phyloP scores from a whole-genome alignment of 2,329 filamentous ascomycete genomes.

The Talaromyces sp. region DNA sequence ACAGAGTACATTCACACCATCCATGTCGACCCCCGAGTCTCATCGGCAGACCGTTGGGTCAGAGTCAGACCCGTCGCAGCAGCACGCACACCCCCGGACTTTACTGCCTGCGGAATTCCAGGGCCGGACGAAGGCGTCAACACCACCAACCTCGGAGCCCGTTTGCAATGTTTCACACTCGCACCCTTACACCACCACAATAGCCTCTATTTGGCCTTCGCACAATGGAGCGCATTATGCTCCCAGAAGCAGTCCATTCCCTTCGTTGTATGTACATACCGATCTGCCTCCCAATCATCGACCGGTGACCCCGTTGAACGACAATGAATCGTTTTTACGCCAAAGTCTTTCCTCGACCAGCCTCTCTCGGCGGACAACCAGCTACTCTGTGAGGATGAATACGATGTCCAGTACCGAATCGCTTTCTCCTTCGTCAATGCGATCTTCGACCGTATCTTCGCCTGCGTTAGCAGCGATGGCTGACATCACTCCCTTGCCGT shows the following conservation, averaged over 20 bases:
- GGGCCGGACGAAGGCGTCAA: constrained; percentile 9
- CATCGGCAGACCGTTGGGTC: constrained; percentile 18
- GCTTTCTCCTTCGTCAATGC: constrained; percentile 57
- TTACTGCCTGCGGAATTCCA: constrained; percentile 9
- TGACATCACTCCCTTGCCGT: constrained; percentile 74
- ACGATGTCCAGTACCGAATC: constrained; percentile 42
- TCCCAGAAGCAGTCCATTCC: constrained; percentile 20
- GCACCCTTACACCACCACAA: background rate
- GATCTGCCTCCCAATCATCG: constrained; percentile 25
- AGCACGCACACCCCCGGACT: constrained; percentile 4
- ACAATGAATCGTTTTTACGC: constrained; percentile 35
- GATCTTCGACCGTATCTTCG: constrained; percentile 61
- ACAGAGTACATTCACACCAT: background rate
- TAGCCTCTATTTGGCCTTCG: constrained; percentile 10
- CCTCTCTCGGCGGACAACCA: constrained; percentile 43
- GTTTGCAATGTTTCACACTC: constrained; percentile 18
- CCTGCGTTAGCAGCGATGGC: constrained; percentile 72
- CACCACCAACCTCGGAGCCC: constrained; percentile 10
- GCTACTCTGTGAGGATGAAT: constrained; percentile 38
- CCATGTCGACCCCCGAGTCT: constrained; percentile 16
- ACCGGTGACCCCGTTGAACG: constrained; percentile 29
- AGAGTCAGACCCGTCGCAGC: constrained; percentile 16
- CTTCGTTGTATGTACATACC: constrained; percentile 36
- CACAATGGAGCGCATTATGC: constrained; percentile 14
- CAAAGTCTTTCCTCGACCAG: constrained; percentile 42